Evolutionary conservation across 2,329 filamentous ascomycete species (phyloP), one percentile per base, ranked within the genome.

Genomic region (Penicillium sp.): DNA sequence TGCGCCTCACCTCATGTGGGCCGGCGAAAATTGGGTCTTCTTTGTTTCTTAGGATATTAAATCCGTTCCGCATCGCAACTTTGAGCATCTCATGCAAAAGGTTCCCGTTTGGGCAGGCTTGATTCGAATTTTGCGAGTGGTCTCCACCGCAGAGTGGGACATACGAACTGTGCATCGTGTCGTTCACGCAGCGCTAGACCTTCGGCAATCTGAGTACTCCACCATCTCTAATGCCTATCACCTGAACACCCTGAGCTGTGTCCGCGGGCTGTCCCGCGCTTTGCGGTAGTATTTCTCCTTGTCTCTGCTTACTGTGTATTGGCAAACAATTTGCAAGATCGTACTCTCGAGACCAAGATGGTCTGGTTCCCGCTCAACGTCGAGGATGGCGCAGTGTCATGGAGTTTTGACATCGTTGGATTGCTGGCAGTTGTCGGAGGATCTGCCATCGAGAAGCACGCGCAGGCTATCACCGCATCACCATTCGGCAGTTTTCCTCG

Each of bases 341-440:
- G 13, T n/a, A 36, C 1, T n/a, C 11, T 36, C 34, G 16, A 16
- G 34, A 3, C 34, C 11, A 29, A 22, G 4, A 43, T 43, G 41
- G 41, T 14, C 22, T 43, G 41, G 41, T 43, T 43, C 29, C 41
- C 41, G 21, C 41, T 43, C 18, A 16, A 14, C 8, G 11, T 43
- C 11, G 21, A 43, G 21, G 27, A 24, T 16, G 41, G 29, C 41
- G 9, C 22, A 5, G 22, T 29, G 10, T 27, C 41, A 4, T 86
- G 83, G 82, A 77, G 78, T 27, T 77, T 86, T 46, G 84, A 86
- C 61, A 83, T 86, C 42, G 82, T 87, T 53, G 84, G 82, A 41
- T 78, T 86, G 22, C 78, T 87, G 48, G 83, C 83, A 53, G 80
- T 87, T 61, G 83, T 86, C 55, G 83, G 83, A 64, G 83, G 86